phyloP scores from a whole-genome alignment of 1,284 basidiomycete species.

The Trichosporon sp. region DNA sequence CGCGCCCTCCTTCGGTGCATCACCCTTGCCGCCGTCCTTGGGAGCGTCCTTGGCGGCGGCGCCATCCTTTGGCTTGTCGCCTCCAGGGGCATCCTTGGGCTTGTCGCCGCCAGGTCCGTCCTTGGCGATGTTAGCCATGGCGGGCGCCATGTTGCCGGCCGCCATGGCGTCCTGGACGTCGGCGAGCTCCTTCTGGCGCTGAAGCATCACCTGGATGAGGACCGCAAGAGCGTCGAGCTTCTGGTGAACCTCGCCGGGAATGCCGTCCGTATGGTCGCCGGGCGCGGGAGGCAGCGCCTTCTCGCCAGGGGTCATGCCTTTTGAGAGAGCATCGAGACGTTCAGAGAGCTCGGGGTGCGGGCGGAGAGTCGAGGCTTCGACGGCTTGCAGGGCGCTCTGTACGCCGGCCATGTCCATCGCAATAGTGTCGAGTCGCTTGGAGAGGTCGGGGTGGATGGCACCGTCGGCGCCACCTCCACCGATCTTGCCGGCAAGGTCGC shows the following conservation, averaged over 20 bases:
- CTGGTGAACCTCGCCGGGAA: conserved; percentile 36
- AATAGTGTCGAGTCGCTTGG: conserved; percentile 21
- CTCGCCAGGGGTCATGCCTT: conserved; percentile 26
- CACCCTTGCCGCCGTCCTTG: neutral
- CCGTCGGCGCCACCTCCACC: neutral
- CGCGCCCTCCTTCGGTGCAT: neutral
- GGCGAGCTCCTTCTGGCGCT: conserved; percentile 35
- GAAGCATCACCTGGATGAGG: conserved; percentile 44
- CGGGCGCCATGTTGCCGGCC: neutral
- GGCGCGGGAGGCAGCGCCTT: conserved; percentile 22
- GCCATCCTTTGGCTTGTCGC: neutral
- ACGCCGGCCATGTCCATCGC: conserved; percentile 24
- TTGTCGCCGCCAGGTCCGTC: neutral
- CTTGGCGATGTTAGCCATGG: neutral
- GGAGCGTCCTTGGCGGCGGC: neutral
- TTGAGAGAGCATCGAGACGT: conserved; percentile 2
- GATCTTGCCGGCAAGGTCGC: conserved; percentile 26
- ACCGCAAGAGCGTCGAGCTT: conserved; percentile 50
- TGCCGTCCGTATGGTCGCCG: conserved; percentile 19
- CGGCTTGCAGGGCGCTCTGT: conserved; percentile 20
- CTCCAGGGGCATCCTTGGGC: neutral
- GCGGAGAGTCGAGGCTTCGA: neutral
- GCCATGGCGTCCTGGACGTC: conserved; percentile 36
- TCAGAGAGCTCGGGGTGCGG: conserved; percentile 3
- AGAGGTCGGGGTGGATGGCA: conserved; percentile 14